Evolutionary conservation across 2,329 filamentous ascomycete genomes (phyloP), one percentile per base, ranked within the genome.

Genomic region (Diplodia intermedia): DNA sequence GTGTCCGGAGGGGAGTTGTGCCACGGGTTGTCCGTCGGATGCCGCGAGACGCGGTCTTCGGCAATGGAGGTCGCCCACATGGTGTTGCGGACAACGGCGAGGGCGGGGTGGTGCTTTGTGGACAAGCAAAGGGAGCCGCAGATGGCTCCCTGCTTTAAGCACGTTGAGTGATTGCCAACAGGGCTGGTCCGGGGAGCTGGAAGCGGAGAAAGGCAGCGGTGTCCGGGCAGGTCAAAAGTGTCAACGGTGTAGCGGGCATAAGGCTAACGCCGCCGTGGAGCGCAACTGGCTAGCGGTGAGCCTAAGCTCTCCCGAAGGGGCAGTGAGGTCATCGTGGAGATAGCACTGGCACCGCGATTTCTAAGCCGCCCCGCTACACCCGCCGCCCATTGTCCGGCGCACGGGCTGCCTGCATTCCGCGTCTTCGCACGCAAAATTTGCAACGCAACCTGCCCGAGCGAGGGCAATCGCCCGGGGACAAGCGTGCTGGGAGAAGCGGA

Each of bases 11-110:
- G 72, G 53, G 31, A 73, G 70, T 73, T 74, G 69, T 79, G 77
- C 77, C 77, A 78, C 52, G 75, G 77, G 47, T 79, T 79, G 40
- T 74, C 71, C 31, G 69, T 71, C 31, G 68, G 72, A 49, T 20
- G 56, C 14, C 56, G 54, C 31, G n/a, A 40, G 31, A 40, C 38
- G 40, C 56, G 43, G 38, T 67, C 56, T 40, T 68, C 68, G 47
- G 50, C 73, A 63, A 47, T 70, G 61, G 70, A 70, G 33, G 74
- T 70, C 70, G 73, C 75, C 72, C 75, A 72, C 60, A 63, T 63
- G n/a, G 60, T 38, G 40, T 38, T 15, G 38, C 18, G 23, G 50
- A 31, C 57, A 29, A 52, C 23, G 4, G 23, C 2, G 54, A 52
- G 36, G 36, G 36, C 7, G 23, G 67, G 18, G 1, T 23, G 12